These are phyloP conservation scores for Russula foetens DNA, from an alignment of 768 basidiomycete species.

Conservation along the genomic window DNA sequence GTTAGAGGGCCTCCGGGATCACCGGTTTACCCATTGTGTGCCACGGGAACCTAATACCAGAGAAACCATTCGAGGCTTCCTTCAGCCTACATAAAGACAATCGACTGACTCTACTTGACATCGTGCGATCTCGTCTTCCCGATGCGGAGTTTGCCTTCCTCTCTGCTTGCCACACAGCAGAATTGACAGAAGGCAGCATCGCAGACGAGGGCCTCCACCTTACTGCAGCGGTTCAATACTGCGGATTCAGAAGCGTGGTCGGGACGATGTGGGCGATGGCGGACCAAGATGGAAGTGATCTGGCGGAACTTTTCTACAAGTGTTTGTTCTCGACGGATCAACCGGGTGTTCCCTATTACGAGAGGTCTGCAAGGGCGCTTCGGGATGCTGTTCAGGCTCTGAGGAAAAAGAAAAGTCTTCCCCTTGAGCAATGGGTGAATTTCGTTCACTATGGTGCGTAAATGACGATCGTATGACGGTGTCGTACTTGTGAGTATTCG, in stretches of 20 bases:
- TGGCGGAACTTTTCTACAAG: neutral
- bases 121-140: too few species aligned
- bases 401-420: neutral
- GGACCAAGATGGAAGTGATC: neutral
- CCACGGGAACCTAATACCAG: neutral
- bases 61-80: neutral
- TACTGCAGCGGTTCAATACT: slow-evolving; percentile 11
- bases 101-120: too few species aligned
- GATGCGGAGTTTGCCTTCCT: too few species aligned
- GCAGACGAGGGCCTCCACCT: slow-evolving; percentile 10
- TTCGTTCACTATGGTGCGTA: neutral
- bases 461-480: neutral
- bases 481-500: neutral
- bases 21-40: neutral
- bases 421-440: neutral
- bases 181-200: neutral
- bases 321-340: neutral
- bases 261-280: neutral
- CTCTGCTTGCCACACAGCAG: too few species aligned
- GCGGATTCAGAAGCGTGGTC: neutral
- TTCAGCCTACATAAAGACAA: neutral
- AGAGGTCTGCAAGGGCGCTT: neutral
- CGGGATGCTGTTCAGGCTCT: neutral
- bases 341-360: neutral
- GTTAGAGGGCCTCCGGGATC: neutral